phyloP scores from a whole-genome alignment of 768 basidiomycete species.

The Rickenella mellea region DNA sequence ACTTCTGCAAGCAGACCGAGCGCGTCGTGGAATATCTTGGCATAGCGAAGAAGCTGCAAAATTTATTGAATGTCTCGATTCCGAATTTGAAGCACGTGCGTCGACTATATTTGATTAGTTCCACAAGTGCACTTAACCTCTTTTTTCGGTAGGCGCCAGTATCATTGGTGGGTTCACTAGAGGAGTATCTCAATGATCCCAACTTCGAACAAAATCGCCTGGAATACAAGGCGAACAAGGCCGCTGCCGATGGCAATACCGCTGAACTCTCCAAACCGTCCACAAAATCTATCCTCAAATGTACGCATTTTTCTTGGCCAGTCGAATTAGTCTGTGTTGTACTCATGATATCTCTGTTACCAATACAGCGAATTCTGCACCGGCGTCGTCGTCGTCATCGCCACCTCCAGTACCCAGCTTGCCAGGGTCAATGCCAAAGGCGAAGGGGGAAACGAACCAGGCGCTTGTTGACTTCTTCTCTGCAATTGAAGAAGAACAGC shows the following conservation, averaged over 20 bases:
- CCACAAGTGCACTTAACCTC: background rate
- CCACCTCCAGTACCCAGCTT: conserved; percentile 11
- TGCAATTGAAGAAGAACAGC: conserved; percentile 34
- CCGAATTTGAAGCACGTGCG: conserved; percentile 35
- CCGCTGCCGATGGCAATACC: conserved; percentile 25
- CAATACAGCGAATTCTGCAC: background rate
- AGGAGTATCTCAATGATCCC: conserved; percentile 43
- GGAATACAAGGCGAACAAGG: conserved; percentile 39
- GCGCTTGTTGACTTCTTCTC: conserved; percentile 34
- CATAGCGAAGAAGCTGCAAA: conserved; percentile 27
- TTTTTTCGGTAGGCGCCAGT: conserved; percentile 28
- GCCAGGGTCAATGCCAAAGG: conserved; percentile 3
- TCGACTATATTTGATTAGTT: conserved; percentile 13
- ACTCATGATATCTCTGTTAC: background rate
- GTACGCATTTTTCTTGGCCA: background rate
- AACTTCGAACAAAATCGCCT: conserved; percentile 41
- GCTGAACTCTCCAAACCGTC: conserved; percentile 6
- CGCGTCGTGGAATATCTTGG: conserved; percentile 32
- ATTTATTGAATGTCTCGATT: conserved; percentile 37
- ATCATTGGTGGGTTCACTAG: conserved; percentile 34
- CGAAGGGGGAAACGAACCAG: background rate
- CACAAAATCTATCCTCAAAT: conserved; percentile 7
- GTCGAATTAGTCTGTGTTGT: background rate
- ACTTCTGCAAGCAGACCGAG: conserved; percentile 40
- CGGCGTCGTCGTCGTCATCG: background rate